A percentile compares a stretch with the other conserved stretches of the same genome.
Evolutionary conservation across 495 filamentous ascomycete species (phyloP).

Genomic region (Hypoxylon fragiforme): DNA sequence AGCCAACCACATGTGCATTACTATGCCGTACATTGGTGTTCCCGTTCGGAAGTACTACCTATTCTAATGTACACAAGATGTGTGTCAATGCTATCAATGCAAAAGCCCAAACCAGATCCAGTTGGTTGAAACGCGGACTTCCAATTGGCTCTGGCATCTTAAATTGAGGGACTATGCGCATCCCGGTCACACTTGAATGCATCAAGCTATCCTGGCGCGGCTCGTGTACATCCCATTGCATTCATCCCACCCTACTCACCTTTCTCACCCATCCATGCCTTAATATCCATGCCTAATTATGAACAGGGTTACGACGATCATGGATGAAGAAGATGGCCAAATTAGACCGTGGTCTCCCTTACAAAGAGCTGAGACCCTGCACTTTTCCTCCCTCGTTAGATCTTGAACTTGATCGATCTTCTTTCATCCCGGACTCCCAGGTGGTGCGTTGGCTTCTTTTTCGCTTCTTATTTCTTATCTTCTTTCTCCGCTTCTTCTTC

Average conservation of each 20-base stretch:
- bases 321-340: slow-evolving; percentile 12
- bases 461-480: slow-evolving; percentile 32
- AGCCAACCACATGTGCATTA: too few species aligned
- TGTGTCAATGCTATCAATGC: slow-evolving; percentile 22
- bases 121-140: slow-evolving; percentile 17
- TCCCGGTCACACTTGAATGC: slow-evolving; percentile 23
- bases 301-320: slow-evolving; percentile 24
- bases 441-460: slow-evolving; percentile 27
- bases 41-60: neutral
- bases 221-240: slow-evolving; percentile 18
- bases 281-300: slow-evolving; percentile 20
- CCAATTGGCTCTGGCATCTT: slow-evolving; percentile 23
- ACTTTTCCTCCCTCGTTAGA: slow-evolving; percentile 12
- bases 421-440: slow-evolving; percentile 26
- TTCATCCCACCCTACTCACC: too few species aligned
- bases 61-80: slow-evolving; percentile 3
- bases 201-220: slow-evolving; percentile 27
- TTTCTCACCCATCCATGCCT: slow-evolving; percentile 16
- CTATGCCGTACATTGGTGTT: neutral
- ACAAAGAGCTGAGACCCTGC: slow-evolving; percentile 31
- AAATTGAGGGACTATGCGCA: slow-evolving; percentile 29
- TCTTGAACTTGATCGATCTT: slow-evolving; percentile 22
- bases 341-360: slow-evolving; percentile 11
- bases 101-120: slow-evolving; percentile 18
- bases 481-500: slow-evolving; percentile 9